phyloP scores from a whole-genome alignment of 441 rosid species.

The Macaranga tanarius region DNA sequence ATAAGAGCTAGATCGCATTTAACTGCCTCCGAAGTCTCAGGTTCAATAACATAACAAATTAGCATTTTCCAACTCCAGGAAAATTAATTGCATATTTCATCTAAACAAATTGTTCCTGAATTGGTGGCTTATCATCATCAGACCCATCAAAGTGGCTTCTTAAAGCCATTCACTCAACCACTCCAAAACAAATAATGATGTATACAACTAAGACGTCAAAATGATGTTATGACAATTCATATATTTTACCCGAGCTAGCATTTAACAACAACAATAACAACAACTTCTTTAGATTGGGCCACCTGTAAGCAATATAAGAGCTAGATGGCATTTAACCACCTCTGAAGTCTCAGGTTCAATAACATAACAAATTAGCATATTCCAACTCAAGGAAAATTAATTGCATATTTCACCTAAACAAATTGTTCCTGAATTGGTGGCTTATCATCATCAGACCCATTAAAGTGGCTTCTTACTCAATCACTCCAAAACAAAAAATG shows the following conservation, averaged over 20 bases:
- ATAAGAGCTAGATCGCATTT: neutral
- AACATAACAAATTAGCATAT: neutral
- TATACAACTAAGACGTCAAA: conserved; percentile 4
- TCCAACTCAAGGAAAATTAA: neutral
- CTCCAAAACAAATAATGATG: neutral
- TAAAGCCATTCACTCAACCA: neutral
- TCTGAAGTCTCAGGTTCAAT: neutral
- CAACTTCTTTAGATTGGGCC: conserved; percentile 3
- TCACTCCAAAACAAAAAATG: neutral
- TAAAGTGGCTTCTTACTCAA: neutral
- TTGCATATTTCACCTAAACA: neutral
- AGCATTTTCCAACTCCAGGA: neutral
- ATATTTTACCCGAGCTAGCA: too few relatives aligned
- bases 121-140: neutral
- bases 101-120: conserved; percentile 2
- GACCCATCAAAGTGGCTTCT: neutral
- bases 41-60: neutral
- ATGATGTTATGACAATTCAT: conserved; percentile 8
- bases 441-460: conserved; percentile 1
- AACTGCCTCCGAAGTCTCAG: neutral
- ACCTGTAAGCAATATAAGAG: neutral
- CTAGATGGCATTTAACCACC: neutral
- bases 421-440: neutral
- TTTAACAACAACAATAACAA: neutral
- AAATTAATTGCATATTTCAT: neutral